These are phyloP conservation scores for Nemania serpens DNA, from an alignment of 2,329 filamentous ascomycete species.

Conservation along the genomic window DNA sequence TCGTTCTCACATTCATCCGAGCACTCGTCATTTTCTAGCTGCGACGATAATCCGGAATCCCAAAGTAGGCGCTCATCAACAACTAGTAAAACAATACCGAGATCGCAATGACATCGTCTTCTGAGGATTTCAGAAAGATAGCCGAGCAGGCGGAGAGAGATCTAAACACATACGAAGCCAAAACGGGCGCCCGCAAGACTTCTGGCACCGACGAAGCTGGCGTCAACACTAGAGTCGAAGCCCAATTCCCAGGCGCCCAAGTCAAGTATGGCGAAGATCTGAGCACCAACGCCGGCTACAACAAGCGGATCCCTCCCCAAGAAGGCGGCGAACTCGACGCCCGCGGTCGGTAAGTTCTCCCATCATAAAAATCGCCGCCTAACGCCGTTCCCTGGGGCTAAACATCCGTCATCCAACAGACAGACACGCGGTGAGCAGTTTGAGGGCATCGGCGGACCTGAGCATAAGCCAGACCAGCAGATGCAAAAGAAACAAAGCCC, in stretches of 20 bases:
- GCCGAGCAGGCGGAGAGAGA: slow-evolving; percentile 53
- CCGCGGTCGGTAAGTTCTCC: slow-evolving; percentile 47
- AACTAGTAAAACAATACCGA: not conserved
- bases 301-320: slow-evolving; percentile 51
- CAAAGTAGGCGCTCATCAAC: not conserved
- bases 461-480: slow-evolving; percentile 45
- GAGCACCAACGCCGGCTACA: slow-evolving; percentile 51
- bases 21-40: not conserved
- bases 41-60: not conserved
- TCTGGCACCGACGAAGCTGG: slow-evolving; percentile 49
- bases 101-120: slow-evolving; percentile 39
- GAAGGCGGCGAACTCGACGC: slow-evolving; percentile 52
- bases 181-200: slow-evolving; percentile 49
- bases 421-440: slow-evolving; percentile 51
- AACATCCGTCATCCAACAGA: slow-evolving; percentile 39
- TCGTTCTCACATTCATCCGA: no score
- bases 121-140: slow-evolving; percentile 48
- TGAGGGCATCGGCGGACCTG: slow-evolving; percentile 50
- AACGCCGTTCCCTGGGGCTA: not conserved
- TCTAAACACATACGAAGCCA: slow-evolving; percentile 54
- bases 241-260: slow-evolving; percentile 49
- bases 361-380: not conserved
- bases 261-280: slow-evolving; percentile 49
- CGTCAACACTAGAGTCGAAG: slow-evolving; percentile 48
- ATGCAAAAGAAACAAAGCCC: slow-evolving; percentile 42